Base-by-base conservation (phyloP, 2,329 filamentous ascomycete species). In the Westerdykella sp. region DNA sequence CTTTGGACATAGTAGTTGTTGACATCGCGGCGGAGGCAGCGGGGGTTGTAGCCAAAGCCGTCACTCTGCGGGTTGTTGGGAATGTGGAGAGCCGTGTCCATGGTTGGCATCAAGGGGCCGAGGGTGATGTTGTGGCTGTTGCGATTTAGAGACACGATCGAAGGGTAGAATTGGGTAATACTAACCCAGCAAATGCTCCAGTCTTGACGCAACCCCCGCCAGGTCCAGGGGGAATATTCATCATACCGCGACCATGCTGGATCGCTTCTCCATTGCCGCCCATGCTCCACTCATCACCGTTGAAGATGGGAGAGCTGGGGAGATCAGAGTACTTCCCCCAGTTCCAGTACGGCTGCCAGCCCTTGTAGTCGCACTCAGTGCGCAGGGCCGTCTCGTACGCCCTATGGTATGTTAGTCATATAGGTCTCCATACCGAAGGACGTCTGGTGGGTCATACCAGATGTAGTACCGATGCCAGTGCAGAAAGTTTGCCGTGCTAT, bases 161-260 rank as follows among this genome's bases (percentile, higher is more conserved):
- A 32, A 13, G n/a, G 30, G 11, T 13, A 16, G 11, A 16, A 13
- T 16, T 21, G 11, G 62, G 48, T 25, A 6, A 23, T n/a, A 45
- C 51, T 4, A 47, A 57, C 55, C 77, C 68, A 47, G 65, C 69
- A 56, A 79, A 77, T 0, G 75, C 75, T 0, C 76, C 76, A 1
- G 62, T 68, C 13, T 59, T 66, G 4, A 81, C 68, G 56, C 77
- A 80, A 3, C 77, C 78, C n/a, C 77, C 77, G 10, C 78, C 77
- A 0, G 70, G 67, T 12, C 75, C 78, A 2, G 70, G 69, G 1
- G 71, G 74, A 15, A 74, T 55, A 2, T 38, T 38, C n/a, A 57
- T 47, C 14, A 59, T 12, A 1, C 31, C 39, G 11, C 54, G 50
- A 10, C 42, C 41, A 43, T 59, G 53, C 21, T 46, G 28, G 4